Base-by-base conservation (phyloP, 169 alveolate genomes). In the Plasmodium inui region DNA sequence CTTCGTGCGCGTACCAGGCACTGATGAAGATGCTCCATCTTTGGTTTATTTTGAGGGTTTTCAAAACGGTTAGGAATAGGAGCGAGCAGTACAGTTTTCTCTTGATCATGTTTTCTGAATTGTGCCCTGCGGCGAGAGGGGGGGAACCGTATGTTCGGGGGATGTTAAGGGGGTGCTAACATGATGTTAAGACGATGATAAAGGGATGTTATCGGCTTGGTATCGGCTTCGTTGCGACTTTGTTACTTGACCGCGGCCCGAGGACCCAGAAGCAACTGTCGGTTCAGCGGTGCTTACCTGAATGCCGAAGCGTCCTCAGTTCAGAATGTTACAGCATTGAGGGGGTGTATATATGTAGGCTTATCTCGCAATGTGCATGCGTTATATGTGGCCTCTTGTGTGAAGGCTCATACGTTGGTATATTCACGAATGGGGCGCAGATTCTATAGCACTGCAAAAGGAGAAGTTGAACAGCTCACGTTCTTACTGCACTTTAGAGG, bases 1-100 rank as follows among this genome's bases (percentile, higher is more conserved):
- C 86, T 55, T 86, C 93, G n/a, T 78, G 86, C 8, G 79, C 53
- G 26, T 74, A 86, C 93, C 93, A 86, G 41, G 93, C 93, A 53
- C 70, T 57, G 44, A 74, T 78, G 41, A 74, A 86, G 79, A 74
- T 44, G 30, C 81, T 57, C 86, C 86, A 86, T 86, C 70, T 86
- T 39, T 30, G 32, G 46, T 74, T 22, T 26, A 74, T 74, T 39
- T 46, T 53, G 9, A 74, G 34, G 9, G 61, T 34, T 50, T 41
- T 39, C 50, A 86, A 76, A 50, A 86, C 6, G 39, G 73, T 78
- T 46, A 86, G 80, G 67, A 86, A 32, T 74, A 86, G 17, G 2
- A 86, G 22, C n/a, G 81, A 39, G 30, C 44, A 19, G 79, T 82
- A 82, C 12, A 82, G 19, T 22, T 37, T 86, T 14, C 93, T 73